Evolutionary conservation across 306 rosid species (phyloP).

Genomic region (Quercus ilex): DNA sequence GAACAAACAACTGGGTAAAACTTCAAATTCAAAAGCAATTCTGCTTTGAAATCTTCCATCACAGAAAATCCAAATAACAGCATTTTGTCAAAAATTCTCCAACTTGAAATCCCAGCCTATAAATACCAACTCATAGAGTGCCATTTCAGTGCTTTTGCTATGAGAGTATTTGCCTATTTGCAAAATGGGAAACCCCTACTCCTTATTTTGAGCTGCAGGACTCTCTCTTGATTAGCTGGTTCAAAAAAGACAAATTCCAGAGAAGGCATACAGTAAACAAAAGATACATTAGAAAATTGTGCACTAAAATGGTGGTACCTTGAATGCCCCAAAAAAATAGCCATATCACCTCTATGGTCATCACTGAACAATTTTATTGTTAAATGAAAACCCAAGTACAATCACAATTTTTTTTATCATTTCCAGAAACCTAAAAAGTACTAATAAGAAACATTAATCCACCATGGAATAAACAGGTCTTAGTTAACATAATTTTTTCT

Average conservation of each 20-base stretch:
- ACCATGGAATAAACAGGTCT: neutral
- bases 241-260: slow-evolving; percentile 31
- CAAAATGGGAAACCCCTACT: slow-evolving; percentile 35
- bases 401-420: neutral
- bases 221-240: slow-evolving; percentile 62
- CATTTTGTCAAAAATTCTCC: slow-evolving; percentile 23
- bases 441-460: slow-evolving; percentile 8
- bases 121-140: slow-evolving; percentile 13
- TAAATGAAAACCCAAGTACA: neutral
- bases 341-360: neutral
- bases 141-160: slow-evolving; percentile 18
- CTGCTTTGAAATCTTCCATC: slow-evolving; percentile 39
- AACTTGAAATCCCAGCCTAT: slow-evolving; percentile 28
- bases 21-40: slow-evolving; percentile 41
- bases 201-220: slow-evolving; percentile 28
- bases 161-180: slow-evolving; percentile 4
- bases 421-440: slow-evolving; percentile 13
- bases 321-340: neutral
- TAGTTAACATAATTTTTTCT: neutral
- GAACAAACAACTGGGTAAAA: slow-evolving; percentile 34
- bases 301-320: neutral
- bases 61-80: slow-evolving; percentile 27
- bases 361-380: neutral
- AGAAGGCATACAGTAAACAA: slow-evolving; percentile 15
- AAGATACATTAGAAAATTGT: neutral